Conservation (phyloP, 148 eudicot genomes). For the Persicaria maculosa region DNA sequence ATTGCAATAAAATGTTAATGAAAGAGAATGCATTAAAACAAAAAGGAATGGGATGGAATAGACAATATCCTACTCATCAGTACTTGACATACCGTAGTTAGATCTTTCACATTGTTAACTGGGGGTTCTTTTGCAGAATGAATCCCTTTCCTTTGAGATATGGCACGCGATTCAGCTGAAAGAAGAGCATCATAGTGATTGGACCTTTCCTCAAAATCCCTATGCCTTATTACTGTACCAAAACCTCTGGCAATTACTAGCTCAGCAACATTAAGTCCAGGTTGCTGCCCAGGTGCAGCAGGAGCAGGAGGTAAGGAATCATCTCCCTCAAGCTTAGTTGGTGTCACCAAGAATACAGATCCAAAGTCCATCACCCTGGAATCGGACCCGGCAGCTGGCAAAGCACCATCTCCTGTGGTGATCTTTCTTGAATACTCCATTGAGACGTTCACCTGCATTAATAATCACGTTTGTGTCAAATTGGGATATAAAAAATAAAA, state of each 20-base stretch:
- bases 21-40: not conserved
- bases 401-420: constrained; percentile 32
- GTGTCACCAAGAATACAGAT: constrained; percentile 65
- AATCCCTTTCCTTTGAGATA: constrained; percentile 58
- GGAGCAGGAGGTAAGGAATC: constrained; percentile 36
- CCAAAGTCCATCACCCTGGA: constrained; percentile 84
- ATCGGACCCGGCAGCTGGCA: constrained; percentile 36
- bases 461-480: constrained; percentile 10
- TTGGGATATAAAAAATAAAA: not conserved
- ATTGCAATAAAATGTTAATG: not conserved
- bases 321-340: constrained; percentile 52
- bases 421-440: constrained; percentile 97
- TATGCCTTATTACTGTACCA: constrained; percentile 65
- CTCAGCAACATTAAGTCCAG: constrained; percentile 78
- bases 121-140: constrained; percentile 72
- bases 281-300: constrained; percentile 39
- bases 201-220: constrained; percentile 90
- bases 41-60: not conserved
- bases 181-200: constrained; percentile 78
- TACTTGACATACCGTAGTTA: constrained; percentile 53
- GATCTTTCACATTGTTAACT: constrained; percentile 60
- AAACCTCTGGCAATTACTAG: constrained; percentile 73
- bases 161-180: constrained; percentile 80
- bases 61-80: not conserved
- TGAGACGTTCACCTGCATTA: constrained; percentile 74